These are phyloP conservation scores for Massarina eburnea DNA, from an alignment of 2,329 filamentous ascomycete species.

Conservation along the genomic window DNA sequence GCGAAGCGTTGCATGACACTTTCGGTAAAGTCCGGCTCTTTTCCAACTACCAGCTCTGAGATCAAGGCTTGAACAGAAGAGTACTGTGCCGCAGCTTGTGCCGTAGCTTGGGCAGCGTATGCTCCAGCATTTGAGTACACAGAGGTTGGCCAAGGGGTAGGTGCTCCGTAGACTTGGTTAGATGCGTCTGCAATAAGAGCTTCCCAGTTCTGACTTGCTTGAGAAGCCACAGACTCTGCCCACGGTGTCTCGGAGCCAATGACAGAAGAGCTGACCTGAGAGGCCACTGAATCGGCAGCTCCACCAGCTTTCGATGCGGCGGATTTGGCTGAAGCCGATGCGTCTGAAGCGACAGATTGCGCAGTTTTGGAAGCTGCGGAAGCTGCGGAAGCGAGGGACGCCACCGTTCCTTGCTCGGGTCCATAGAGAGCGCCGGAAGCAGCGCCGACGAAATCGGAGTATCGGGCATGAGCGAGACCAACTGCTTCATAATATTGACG, in stretches of 20 bases:
- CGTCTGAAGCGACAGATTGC: constrained; percentile 52
- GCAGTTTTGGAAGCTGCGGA: constrained; percentile 46
- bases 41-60: constrained; percentile 74
- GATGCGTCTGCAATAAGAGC: constrained; percentile 65
- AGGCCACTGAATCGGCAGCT: constrained; percentile 48
- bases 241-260: constrained; percentile 53
- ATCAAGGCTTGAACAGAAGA: constrained; percentile 70
- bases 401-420: constrained; percentile 38
- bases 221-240: constrained; percentile 57
- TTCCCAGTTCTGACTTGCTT: constrained; percentile 66
- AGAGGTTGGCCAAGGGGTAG: constrained; percentile 53
- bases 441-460: constrained; percentile 71
- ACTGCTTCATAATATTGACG: constrained; percentile 76
- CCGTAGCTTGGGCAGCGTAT: constrained; percentile 65
- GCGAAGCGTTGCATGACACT: constrained; percentile 73
- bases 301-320: constrained; percentile 53
- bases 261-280: constrained; percentile 49
- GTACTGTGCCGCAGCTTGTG: constrained; percentile 65
- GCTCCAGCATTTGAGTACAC: constrained; percentile 55
- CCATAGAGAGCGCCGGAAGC: constrained; percentile 70
- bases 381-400: constrained; percentile 38
- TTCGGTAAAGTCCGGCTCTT: constrained; percentile 79
- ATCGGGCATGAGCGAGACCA: constrained; percentile 76
- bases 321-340: constrained; percentile 23
- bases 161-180: constrained; percentile 69